phyloP scores from a whole-genome alignment of 768 basidiomycete species.

The Trametes villosa region DNA sequence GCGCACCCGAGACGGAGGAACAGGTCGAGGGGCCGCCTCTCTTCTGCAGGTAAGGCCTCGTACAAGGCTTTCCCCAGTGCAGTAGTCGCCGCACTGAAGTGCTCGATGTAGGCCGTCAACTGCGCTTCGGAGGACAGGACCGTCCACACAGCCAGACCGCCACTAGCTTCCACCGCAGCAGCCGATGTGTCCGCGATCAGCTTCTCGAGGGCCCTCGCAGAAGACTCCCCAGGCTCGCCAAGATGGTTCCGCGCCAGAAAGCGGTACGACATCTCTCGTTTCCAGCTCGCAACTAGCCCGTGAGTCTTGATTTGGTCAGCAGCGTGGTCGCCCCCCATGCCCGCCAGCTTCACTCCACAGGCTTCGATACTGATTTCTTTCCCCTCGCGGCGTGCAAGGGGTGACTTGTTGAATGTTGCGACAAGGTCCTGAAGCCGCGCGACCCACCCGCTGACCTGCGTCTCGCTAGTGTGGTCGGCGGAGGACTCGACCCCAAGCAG shows the following conservation, averaged over 20 bases:
- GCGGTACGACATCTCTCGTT: background rate
- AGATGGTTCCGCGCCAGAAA: background rate
- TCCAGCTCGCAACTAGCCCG: background rate
- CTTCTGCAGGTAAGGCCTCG: background rate
- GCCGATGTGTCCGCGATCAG: background rate
- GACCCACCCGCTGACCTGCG: background rate
- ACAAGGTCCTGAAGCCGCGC: background rate
- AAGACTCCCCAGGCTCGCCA: background rate
- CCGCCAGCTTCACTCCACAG: background rate
- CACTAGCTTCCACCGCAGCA: background rate
- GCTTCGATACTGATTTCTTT: background rate
- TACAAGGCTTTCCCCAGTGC: background rate
- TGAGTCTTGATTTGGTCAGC: background rate
- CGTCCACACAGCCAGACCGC: background rate
- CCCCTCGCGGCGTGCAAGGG: background rate
- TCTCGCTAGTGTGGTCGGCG: background rate
- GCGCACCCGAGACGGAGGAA: slow-evolving; percentile 14
- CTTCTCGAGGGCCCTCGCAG: background rate
- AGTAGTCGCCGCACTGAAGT: background rate
- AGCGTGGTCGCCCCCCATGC: slow-evolving; percentile 2
- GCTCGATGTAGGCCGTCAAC: background rate
- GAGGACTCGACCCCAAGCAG: background rate
- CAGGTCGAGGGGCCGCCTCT: background rate
- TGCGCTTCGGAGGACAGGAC: background rate
- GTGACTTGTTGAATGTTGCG: background rate